These are phyloP conservation scores for Themeda triandra DNA, from an alignment of 176 grass and related monocot species.

Conservation along the genomic window DNA sequence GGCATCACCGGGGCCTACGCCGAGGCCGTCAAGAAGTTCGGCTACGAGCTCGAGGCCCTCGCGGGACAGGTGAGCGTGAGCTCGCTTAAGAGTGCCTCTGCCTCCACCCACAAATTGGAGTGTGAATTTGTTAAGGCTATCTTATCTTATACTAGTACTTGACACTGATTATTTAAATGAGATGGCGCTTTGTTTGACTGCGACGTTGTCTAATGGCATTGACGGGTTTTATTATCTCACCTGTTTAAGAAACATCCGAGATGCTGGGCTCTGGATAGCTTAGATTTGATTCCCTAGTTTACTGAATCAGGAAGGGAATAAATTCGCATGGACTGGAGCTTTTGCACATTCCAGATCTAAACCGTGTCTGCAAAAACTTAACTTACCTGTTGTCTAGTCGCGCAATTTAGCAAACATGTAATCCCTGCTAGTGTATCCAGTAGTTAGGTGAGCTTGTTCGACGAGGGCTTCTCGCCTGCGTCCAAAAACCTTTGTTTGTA, in stretches of 20 bases:
- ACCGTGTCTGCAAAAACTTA: neutral
- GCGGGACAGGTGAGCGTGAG: slow-evolving; percentile 53
- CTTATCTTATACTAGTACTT: neutral
- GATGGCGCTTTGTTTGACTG: slow-evolving; percentile 28
- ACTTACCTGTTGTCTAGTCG: too few relatives aligned
- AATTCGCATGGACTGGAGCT: neutral
- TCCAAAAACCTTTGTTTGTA: too few relatives aligned
- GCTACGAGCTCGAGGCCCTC: slow-evolving; percentile 86
- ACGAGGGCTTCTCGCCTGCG: too few relatives aligned
- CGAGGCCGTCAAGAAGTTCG: slow-evolving; percentile 87
- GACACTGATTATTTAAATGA: slow-evolving; percentile 33
- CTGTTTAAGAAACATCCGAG: slow-evolving; percentile 13
- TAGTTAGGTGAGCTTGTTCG: too few relatives aligned
- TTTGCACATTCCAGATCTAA: slow-evolving; percentile 27
- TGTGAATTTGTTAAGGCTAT: slow-evolving; percentile 5
- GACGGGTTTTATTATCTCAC: neutral
- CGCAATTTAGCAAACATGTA: too few relatives aligned
- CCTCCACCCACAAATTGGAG: slow-evolving; percentile 3
- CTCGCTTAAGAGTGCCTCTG: slow-evolving; percentile 5
- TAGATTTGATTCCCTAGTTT: slow-evolving; percentile 21
- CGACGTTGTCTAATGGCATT: slow-evolving; percentile 9
- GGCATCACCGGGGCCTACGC: slow-evolving; percentile 81
- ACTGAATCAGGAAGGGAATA: neutral
- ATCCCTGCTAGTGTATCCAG: too few relatives aligned
- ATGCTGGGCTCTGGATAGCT: neutral